These are phyloP conservation scores for Xerocomellus chrysenteron DNA, from an alignment of 768 basidiomycete species.

Conservation along the genomic window DNA sequence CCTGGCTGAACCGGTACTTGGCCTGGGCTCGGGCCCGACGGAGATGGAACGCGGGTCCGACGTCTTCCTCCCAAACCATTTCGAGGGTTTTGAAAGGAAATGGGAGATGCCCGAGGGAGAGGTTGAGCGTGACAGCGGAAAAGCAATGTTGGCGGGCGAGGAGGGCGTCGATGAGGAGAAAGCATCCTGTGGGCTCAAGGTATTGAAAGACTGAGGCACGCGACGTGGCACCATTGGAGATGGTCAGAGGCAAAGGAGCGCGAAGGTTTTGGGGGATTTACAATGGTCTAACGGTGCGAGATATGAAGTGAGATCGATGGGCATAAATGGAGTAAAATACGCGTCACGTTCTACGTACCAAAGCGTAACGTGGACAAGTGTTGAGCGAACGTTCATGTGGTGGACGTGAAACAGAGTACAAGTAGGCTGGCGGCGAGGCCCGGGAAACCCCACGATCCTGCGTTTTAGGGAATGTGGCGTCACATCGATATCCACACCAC, in stretches of 20 bases:
- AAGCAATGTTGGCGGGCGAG: slow-evolving; percentile 37
- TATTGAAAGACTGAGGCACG: slow-evolving; percentile 37
- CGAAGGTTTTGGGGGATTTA: slow-evolving; percentile 8
- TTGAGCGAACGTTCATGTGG: slow-evolving; percentile 8
- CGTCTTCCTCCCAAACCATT: slow-evolving; percentile 68
- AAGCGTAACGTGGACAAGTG: not conserved
- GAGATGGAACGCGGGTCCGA: slow-evolving; percentile 49
- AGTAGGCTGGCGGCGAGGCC: not conserved
- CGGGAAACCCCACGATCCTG: slow-evolving; percentile 2
- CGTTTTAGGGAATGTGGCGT: slow-evolving; percentile 28
- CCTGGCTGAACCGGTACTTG: slow-evolving; percentile 48
- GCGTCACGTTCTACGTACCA: slow-evolving; percentile 19
- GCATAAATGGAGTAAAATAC: not conserved
- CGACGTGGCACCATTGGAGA: slow-evolving; percentile 52
- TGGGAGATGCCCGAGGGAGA: slow-evolving; percentile 67
- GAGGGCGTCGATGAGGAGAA: slow-evolving; percentile 24
- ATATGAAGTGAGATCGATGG: not conserved
- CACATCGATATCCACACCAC: not conserved
- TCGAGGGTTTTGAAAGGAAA: slow-evolving; percentile 64
- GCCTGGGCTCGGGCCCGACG: slow-evolving; percentile 44
- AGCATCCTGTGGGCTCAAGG: slow-evolving; percentile 40
- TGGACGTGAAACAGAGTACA: slow-evolving; percentile 21
- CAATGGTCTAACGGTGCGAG: not conserved
- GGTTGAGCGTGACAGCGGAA: slow-evolving; percentile 50
- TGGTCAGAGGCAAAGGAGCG: slow-evolving; percentile 9